Base-by-base conservation (phyloP, 306 rosid genomes). In the Myrica gale region DNA sequence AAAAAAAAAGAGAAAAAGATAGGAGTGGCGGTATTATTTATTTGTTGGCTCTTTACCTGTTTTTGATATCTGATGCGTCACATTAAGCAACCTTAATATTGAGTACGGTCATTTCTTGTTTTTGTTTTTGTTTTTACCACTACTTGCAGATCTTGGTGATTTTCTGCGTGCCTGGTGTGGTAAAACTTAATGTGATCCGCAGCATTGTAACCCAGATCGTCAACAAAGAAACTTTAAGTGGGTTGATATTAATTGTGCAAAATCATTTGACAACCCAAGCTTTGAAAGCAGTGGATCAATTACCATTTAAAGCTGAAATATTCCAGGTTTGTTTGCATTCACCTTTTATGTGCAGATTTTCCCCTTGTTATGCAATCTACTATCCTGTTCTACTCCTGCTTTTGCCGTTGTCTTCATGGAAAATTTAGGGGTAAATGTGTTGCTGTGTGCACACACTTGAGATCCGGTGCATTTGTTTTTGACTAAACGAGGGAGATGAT, bases 221-320 rank as follows among this genome's bases (percentile, higher is more conserved):
- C 5, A 89, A 90, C 42, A 95, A 56, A 74, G 97, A 95, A 13
- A 79, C 85, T 47, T 79, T 95, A 78, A 83, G 77, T 56, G 92
- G 97, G 47, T 82, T 92, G 39, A 88, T 90, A 23, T 79, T 95
- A 76, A 85, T 95, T 41, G 83, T 85, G 63, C 90, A 95, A 75
- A 82, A 66, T 82, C 82, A 80, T 37, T 82, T 95, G 48, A 95
- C 99, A 60, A 85, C 71, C 80, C 97, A 88, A 81, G 99, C 97
- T 53, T 78, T 83, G 83, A 95, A 95, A 80, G 87, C 89, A 3
- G 75, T 95, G 15, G 81, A 84, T 20, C 54, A 74, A 51, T 80
- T 88, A 45, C 50, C 84, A 3, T 88, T 90, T 75, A 92, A 92
- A 79, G 97, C 89, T 70, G 99, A 95, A 79, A 84, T 90, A 44